Evolutionary conservation across 768 basidiomycete genomes (phyloP), one percentile per base, ranked within the genome.

Genomic region (Russula sp.): DNA sequence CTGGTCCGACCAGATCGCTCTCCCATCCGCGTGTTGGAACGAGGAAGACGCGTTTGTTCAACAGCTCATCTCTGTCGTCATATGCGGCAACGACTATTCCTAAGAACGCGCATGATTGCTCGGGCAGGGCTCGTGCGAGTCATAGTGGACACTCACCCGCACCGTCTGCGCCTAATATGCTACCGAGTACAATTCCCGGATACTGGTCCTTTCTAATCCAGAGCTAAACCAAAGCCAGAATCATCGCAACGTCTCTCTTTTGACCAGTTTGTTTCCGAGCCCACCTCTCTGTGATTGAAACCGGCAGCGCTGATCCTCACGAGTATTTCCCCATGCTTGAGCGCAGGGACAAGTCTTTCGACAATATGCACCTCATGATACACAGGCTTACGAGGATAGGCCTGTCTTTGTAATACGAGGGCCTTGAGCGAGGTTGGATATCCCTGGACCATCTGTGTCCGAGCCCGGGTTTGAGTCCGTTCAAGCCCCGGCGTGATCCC

Each of bases 21-120:
- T 86, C 79, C 90, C 90, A 92, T n/a, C 89, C 90, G 4, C 85
- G 83, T 73, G 79, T 83, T 1, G 90, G 90, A 1, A 78, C 79
- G n/a, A 92, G 77, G 72, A 92, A 89, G 32, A 92, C 89, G 42
- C 86, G 84, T 64, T 79, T 80, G 49, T 79, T 72, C 13, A 91
- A 70, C 6, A 91, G 77, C 0, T 79, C 68, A 67, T 91, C 90
- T 6, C 77, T 70, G 0, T 75, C 68, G 20, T 82, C 78, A 9
- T 77, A 75, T 20, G 86, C 78, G 2, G 83, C 84, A 27, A 91
- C 71, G 9, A 92, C 85, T 3, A 75, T 78, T 11, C 89, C 89
- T 90, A 37, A 3, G 8, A 4, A 20, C 20, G 13, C 34, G 20
- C 22, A 42, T 8, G 27, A 27, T 27, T 27, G 27, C 27, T 27